Base-by-base conservation (phyloP, 805 yeast genomes). In the Schwanniomyces yamadae region DNA sequence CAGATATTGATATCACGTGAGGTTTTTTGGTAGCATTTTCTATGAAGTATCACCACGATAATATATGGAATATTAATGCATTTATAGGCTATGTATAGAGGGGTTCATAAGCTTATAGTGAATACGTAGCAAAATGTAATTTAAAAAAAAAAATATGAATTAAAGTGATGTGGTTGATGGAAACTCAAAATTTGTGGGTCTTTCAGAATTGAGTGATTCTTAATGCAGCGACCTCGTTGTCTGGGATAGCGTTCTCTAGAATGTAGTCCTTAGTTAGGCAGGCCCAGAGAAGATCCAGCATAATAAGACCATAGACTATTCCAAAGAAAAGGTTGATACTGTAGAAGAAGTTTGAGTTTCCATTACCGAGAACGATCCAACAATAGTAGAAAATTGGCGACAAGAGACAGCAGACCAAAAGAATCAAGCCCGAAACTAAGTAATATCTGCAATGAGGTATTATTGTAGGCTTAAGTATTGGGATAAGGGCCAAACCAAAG, bases 311-410 rank as follows among this genome's bases (percentile, higher is more conserved):
- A 46, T 88, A 72, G 3, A 89, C 85, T 6, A 80, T 65, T 0
- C 85, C 81, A 59, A 88, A 83, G 3, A 83, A 85, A 40, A 93
- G 71, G 3, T 93, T 87, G 50, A 93, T 84, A 24, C 98, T 96
- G 65, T 91, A 93, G 66, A 89, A 93, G 67, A 93, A 93, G 61
- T 93, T 93, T 34, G 96, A 82, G 63, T 93, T 93, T 18, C 99
- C 99, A 21, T 93, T 87, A 10, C 96, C 96, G 39, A 87, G 70
- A 40, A 82, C 84, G 47, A 91, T 86, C 99, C 99, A 93, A 41
- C 93, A 75, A 58, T 88, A 88, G 64, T 89, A 89, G 57, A 91
- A 93, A 7, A 87, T 80, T 2, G 98, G 97, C 4, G 93, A 78
- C 31, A 93, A 69, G 2, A 85, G 67, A 15, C 84, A 60, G 15